These are phyloP conservation scores for Paramecium sexaurelia DNA, from an alignment of 73 alveolate species.

Conservation along the genomic window DNA sequence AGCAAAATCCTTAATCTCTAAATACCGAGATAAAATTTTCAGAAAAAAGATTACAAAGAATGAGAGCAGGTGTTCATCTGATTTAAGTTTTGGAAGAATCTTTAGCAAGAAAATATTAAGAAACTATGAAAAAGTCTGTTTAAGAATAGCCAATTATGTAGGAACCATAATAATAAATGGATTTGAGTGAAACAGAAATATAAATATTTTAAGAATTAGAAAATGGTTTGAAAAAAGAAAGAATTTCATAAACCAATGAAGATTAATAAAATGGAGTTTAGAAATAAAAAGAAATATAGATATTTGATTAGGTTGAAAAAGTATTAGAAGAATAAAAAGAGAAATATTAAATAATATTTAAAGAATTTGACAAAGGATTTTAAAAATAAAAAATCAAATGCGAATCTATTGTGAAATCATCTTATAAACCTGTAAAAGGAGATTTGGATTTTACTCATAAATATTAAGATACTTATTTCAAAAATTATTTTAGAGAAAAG, in stretches of 20 bases:
- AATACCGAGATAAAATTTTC: constrained; percentile 16
- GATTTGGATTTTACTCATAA: constrained; percentile 16
- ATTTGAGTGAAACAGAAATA: not conserved
- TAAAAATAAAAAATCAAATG: constrained; percentile 8
- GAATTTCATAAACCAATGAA: not conserved
- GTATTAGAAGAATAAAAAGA: not conserved
- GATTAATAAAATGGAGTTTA: not conserved
- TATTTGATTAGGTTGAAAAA: not conserved
- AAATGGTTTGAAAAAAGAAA: not conserved
- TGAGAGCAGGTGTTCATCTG: constrained; percentile 52
- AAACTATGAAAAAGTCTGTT: not conserved
- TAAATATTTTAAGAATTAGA: not conserved
- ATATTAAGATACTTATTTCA: not conserved
- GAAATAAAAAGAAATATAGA: not conserved
- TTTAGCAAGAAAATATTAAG: not conserved
- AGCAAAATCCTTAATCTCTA: not conserved
- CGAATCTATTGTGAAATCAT: constrained; percentile 16
- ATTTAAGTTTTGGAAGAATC: constrained; percentile 46
- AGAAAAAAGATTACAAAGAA: constrained; percentile 46
- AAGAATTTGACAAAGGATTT: constrained; percentile 7
- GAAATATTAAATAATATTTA: not conserved
- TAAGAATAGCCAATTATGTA: not conserved
- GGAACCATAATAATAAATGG: not conserved
- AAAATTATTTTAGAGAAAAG: constrained; percentile 24
- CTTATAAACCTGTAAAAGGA: constrained; percentile 11